Evolutionary conservation across 352 stramenopile species (phyloP).

Genomic region (Chrysophaeum taylorii): DNA sequence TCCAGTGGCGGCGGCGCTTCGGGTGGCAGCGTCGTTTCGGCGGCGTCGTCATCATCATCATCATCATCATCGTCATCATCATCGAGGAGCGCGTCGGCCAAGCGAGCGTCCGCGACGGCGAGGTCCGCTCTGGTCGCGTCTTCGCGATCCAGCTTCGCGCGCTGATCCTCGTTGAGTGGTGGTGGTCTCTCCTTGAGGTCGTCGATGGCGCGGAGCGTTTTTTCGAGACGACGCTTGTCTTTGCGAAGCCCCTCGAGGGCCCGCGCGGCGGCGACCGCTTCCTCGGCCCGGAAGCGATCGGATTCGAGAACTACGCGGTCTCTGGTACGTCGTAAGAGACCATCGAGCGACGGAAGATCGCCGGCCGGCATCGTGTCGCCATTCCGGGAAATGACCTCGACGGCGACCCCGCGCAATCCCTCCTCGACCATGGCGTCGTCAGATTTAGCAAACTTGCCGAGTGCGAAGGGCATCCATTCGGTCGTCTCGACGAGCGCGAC

Average conservation of each 20-base stretch:
- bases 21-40: too few species aligned
- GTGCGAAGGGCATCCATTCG: neutral
- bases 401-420: neutral
- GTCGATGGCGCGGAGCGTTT: neutral
- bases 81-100: neutral
- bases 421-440: neutral
- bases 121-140: neutral
- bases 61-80: neutral
- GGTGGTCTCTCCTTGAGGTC: neutral
- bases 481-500: neutral
- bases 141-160: neutral
- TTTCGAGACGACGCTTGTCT: neutral
- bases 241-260: too few species aligned
- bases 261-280: neutral
- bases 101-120: neutral
- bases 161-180: neutral
- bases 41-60: neutral
- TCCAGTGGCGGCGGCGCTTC: too few species aligned
- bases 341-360: too few species aligned
- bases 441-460: neutral
- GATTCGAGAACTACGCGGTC: too few species aligned
- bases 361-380: too few species aligned
- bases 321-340: too few species aligned
- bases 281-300: neutral
- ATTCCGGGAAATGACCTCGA: neutral